Conservation (phyloP, 805 yeast species). For the Candida argentea region DNA sequence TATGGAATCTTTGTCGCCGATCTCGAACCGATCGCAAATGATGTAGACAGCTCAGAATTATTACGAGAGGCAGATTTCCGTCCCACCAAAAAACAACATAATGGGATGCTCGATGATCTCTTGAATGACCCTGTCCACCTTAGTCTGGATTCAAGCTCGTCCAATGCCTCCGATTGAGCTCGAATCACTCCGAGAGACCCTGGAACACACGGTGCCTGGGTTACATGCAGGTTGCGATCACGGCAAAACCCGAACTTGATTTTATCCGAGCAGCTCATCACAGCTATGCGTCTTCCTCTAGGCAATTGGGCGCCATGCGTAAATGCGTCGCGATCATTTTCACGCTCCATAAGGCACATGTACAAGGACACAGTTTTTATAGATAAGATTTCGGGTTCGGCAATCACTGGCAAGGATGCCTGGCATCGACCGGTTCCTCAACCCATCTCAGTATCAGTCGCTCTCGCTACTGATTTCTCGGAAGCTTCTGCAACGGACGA, state of each 20-base stretch:
- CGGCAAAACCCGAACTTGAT: too few species aligned
- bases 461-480: slow-evolving; percentile 55
- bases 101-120: too few species aligned
- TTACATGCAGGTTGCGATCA: too few species aligned
- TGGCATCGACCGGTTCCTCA: slow-evolving; percentile 65
- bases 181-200: too few species aligned
- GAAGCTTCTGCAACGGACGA: slow-evolving; percentile 78
- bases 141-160: too few species aligned
- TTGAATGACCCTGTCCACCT: too few species aligned
- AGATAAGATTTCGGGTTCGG: slow-evolving; percentile 47
- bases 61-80: slow-evolving; percentile 1
- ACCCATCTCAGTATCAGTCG: slow-evolving; percentile 51
- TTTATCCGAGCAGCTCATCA: background rate
- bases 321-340: background rate
- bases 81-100: too few species aligned
- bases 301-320: too few species aligned
- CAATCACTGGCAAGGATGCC: slow-evolving; percentile 63
- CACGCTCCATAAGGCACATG: too few species aligned
- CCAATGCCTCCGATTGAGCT: too few species aligned
- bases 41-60: slow-evolving; percentile 9
- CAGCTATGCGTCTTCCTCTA: too few species aligned
- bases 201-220: too few species aligned
- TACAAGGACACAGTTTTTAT: slow-evolving; percentile 35
- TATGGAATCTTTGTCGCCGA: slow-evolving; percentile 34
- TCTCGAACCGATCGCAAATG: slow-evolving; percentile 18